phyloP scores from a whole-genome alignment of 2,329 filamentous ascomycete genomes.

The Aspergillus sp. region DNA sequence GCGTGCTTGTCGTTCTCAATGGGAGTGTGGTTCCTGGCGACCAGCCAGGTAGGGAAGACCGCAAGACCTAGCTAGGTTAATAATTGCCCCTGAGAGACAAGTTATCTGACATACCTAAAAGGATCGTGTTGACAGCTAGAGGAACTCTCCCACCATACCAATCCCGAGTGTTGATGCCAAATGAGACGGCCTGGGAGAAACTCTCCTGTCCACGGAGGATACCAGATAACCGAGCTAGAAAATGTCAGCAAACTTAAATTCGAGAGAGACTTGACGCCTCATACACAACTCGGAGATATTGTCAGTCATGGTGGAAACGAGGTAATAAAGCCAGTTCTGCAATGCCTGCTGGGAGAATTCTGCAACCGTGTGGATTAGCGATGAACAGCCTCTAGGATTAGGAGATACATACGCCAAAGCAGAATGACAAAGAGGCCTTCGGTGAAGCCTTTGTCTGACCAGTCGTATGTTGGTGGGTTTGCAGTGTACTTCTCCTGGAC shows the following conservation, averaged over 20 bases:
- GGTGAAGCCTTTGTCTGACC: constrained; percentile 39
- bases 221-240: constrained; percentile 34
- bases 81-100: neutral
- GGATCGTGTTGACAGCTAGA: constrained; percentile 35
- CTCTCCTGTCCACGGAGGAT: constrained; percentile 43
- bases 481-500: constrained; percentile 48
- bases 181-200: constrained; percentile 41
- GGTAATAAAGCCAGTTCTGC: constrained; percentile 55
- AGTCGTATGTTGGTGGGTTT: constrained; percentile 37
- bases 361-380: constrained; percentile 4
- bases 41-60: constrained; percentile 23
- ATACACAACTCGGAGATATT: constrained; percentile 48
- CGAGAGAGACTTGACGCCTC: neutral
- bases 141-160: constrained; percentile 41
- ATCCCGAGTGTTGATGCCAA: constrained; percentile 38
- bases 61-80: constrained; percentile 13
- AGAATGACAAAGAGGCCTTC: constrained; percentile 47
- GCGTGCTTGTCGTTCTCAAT: constrained; percentile 12
- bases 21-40: constrained; percentile 15
- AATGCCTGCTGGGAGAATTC: constrained; percentile 47
- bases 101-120: constrained; percentile 18
- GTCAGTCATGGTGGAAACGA: constrained; percentile 52
- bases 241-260: constrained; percentile 3
- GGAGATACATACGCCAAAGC: constrained; percentile 34
- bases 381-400: neutral